Evolutionary conservation across 306 rosid genomes (phyloP).

Genomic region (Dalbergia oliveri): DNA sequence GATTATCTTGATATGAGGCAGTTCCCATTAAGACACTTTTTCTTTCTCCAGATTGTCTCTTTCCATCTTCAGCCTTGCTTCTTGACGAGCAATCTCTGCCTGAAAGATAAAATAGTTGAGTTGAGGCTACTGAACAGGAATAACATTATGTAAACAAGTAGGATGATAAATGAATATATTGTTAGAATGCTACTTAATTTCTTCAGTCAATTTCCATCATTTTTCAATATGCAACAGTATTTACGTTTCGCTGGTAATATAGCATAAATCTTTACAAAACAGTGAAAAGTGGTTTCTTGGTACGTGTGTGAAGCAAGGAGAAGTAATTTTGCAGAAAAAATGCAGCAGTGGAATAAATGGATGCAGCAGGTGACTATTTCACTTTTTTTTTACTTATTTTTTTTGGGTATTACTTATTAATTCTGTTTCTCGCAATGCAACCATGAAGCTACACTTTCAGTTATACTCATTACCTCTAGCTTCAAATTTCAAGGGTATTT

Average conservation of each 20-base stretch:
- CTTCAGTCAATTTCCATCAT: neutral
- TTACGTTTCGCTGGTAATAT: neutral
- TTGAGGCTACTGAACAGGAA: neutral
- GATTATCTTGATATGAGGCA: conserved; percentile 95
- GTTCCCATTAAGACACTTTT: conserved; percentile 96
- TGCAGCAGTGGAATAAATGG: neutral
- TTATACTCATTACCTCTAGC: neutral
- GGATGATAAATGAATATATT: conserved; percentile 21
- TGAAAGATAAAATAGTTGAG: conserved; percentile 43
- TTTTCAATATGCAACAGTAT: neutral
- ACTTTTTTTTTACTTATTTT: neutral
- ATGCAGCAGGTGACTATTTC: neutral
- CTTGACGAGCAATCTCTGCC: conserved; percentile 95
- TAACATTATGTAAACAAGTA: neutral
- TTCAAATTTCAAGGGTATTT: conserved; percentile 19
- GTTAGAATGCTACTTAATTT: neutral
- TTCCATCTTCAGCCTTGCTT: conserved; percentile 94
- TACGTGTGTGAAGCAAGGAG: neutral
- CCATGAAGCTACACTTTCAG: conserved; percentile 16
- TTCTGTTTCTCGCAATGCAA: conserved; percentile 18
- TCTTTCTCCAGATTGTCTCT: conserved; percentile 97
- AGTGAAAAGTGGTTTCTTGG: neutral
- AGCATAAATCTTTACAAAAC: neutral
- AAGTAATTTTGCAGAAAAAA: neutral
- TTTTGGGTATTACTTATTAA: too few relatives aligned